Percentiles rank a stretch among this genome's conserved stretches.
phyloP scores from a whole-genome alignment of 1,139 yeast genomes.

The Yamadazyma siamensis region DNA sequence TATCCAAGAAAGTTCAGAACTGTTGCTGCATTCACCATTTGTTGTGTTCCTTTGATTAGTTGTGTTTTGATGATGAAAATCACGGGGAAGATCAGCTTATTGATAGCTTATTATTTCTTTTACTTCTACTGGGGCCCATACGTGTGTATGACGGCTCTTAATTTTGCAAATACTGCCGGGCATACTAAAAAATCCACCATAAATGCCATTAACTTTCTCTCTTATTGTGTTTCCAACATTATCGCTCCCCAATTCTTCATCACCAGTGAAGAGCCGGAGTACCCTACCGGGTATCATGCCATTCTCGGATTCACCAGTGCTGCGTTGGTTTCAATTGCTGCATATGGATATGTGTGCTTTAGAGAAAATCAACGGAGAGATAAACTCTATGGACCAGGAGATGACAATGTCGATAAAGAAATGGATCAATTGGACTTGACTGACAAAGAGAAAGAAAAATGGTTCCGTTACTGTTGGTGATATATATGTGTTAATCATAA shows the following conservation, averaged over 20 bases:
- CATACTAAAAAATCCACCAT: slow-evolving; percentile 23
- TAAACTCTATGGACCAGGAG: slow-evolving; percentile 15
- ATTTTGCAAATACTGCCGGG: slow-evolving; percentile 23
- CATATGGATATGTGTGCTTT: slow-evolving; percentile 13
- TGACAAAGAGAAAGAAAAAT: slow-evolving; percentile 16
- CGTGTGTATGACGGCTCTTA: slow-evolving; percentile 21
- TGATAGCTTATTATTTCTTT: slow-evolving; percentile 19
- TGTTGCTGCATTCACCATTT: slow-evolving; percentile 15
- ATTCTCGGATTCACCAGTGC: slow-evolving; percentile 15
- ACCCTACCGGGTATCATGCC: slow-evolving; percentile 22
- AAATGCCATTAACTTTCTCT: slow-evolving; percentile 20
- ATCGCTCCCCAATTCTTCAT: slow-evolving; percentile 26
- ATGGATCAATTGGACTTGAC: slow-evolving; percentile 15
- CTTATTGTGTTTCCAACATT: slow-evolving; percentile 23
- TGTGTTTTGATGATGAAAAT: slow-evolving; percentile 25
- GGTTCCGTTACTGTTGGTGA: slow-evolving; percentile 17
- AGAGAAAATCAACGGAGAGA: slow-evolving; percentile 15
- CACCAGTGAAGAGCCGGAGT: slow-evolving; percentile 20
- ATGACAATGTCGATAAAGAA: slow-evolving; percentile 11
- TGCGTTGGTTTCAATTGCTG: slow-evolving; percentile 10
- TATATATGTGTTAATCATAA: no score
- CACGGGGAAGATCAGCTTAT: slow-evolving; percentile 21
- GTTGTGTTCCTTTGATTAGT: slow-evolving; percentile 41
- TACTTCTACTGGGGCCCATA: slow-evolving; percentile 21
- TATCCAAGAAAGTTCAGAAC: slow-evolving; percentile 15